Evolutionary conservation across 2,329 filamentous ascomycete species (phyloP).

Genomic region (Beauveria medogensis): DNA sequence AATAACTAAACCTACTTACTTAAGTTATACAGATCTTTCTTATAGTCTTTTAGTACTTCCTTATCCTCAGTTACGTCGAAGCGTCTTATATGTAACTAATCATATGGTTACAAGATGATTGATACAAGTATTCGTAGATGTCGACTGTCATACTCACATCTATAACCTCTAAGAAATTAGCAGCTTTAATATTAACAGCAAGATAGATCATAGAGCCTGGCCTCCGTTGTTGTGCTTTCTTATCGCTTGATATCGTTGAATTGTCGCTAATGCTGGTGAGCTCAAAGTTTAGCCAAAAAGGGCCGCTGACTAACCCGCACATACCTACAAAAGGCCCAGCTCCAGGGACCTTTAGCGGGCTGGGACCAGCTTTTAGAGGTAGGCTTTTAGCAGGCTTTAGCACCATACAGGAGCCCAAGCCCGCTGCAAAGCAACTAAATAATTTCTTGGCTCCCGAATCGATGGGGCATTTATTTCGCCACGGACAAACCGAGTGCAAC

Average conservation of each 20-base stretch:
- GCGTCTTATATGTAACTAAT: no score
- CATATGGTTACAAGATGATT: no score
- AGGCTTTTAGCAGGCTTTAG: background rate
- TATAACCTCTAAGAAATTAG: no score
- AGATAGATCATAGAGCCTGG: background rate
- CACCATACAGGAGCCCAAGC: background rate
- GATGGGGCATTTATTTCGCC: background rate
- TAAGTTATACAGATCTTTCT: no score
- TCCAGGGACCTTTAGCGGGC: background rate
- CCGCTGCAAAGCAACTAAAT: background rate
- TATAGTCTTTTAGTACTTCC: no score
- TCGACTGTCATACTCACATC: no score
- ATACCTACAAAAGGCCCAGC: background rate
- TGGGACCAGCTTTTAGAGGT: background rate
- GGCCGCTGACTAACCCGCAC: slow-evolving; percentile 1
- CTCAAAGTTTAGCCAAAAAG: slow-evolving; percentile 4
- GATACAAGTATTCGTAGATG: no score
- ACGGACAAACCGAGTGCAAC: no score
- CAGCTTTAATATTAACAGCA: background rate
- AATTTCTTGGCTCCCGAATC: background rate
- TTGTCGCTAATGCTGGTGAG: background rate
- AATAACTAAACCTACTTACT: no score
- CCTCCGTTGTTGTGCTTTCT: background rate
- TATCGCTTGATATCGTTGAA: background rate
- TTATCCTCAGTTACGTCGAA: no score